Conservation (phyloP, 257 asterid species). For the Nicotiana knightiana region DNA sequence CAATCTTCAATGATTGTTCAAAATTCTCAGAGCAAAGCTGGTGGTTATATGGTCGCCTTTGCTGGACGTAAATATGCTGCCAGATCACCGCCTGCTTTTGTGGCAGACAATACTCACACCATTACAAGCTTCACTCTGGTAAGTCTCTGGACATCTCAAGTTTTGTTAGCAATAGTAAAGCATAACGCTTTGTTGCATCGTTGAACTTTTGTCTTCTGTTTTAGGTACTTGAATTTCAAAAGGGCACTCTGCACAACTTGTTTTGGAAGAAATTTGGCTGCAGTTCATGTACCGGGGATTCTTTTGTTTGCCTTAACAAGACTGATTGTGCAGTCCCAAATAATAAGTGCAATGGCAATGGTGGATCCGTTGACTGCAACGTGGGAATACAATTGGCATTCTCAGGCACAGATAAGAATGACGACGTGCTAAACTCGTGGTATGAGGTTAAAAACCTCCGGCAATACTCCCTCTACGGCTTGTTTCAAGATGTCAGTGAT, state of each 20-base stretch:
- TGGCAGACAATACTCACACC: slow-evolving; percentile 53
- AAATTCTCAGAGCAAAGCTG: slow-evolving; percentile 39
- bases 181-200: neutral
- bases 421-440: slow-evolving; percentile 73
- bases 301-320: slow-evolving; percentile 70
- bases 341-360: slow-evolving; percentile 48
- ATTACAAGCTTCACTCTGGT: slow-evolving; percentile 87
- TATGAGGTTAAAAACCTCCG: slow-evolving; percentile 82
- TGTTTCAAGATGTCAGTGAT: slow-evolving; percentile 48
- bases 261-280: slow-evolving; percentile 90
- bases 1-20: neutral
- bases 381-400: slow-evolving; percentile 74
- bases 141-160: neutral
- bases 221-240: slow-evolving; percentile 84
- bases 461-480: slow-evolving; percentile 62
- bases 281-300: slow-evolving; percentile 41
- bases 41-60: slow-evolving; percentile 88
- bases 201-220: neutral
- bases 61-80: slow-evolving; percentile 87
- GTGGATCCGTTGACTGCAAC: slow-evolving; percentile 56
- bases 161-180: neutral
- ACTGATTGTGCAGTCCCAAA: slow-evolving; percentile 67
- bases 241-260: slow-evolving; percentile 69
- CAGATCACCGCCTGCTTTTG: slow-evolving; percentile 69
- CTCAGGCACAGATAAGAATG: slow-evolving; percentile 75